A percentile compares a stretch with the other conserved stretches of the same genome.
phyloP scores from a whole-genome alignment of 2,329 filamentous ascomycete genomes.

The Rhinocladiella similis region DNA sequence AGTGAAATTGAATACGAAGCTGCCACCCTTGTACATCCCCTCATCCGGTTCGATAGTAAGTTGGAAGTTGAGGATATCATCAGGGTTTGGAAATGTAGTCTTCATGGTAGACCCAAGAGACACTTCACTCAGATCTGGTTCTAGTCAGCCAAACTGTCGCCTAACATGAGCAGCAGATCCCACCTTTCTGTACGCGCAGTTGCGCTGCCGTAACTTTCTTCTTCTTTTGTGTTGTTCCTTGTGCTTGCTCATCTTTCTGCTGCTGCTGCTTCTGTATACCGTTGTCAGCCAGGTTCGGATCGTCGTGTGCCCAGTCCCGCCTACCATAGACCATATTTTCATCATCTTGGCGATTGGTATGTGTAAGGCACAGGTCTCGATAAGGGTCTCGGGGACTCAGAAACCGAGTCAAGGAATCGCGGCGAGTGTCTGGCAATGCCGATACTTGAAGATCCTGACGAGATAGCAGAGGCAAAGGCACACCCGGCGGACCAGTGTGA shows the following conservation, averaged over 20 bases:
- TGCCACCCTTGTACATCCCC: conserved; percentile 81
- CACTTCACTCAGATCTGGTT: conserved; percentile 48
- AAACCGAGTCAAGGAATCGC: not conserved
- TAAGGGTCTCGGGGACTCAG: conserved; percentile 1
- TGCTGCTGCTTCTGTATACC: conserved; percentile 68
- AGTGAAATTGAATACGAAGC: conserved; percentile 85
- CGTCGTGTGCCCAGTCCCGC: conserved; percentile 28
- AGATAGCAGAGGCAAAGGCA: too few species aligned
- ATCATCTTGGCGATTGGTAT: conserved; percentile 67
- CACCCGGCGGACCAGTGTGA: too few species aligned
- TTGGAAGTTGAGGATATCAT: conserved; percentile 58
- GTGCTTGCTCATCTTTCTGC: conserved; percentile 92
- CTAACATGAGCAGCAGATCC: not conserved
- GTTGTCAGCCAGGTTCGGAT: not conserved
- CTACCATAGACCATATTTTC: conserved; percentile 99
- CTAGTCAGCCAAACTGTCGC: not conserved
- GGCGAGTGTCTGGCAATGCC: too few species aligned
- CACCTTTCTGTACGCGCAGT: conserved; percentile 93
- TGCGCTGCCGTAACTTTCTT: conserved; percentile 98
- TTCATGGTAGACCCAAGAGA: conserved; percentile 58
- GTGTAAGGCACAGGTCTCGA: not conserved
- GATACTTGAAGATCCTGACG: too few species aligned
- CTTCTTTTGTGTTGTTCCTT: conserved; percentile 83
- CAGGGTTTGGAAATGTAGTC: conserved; percentile 57
- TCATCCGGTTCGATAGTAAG: conserved; percentile 52